These are phyloP conservation scores for Monoraphidium neglectum DNA, from an alignment of 139 green algal genomes.

Conservation along the genomic window DNA sequence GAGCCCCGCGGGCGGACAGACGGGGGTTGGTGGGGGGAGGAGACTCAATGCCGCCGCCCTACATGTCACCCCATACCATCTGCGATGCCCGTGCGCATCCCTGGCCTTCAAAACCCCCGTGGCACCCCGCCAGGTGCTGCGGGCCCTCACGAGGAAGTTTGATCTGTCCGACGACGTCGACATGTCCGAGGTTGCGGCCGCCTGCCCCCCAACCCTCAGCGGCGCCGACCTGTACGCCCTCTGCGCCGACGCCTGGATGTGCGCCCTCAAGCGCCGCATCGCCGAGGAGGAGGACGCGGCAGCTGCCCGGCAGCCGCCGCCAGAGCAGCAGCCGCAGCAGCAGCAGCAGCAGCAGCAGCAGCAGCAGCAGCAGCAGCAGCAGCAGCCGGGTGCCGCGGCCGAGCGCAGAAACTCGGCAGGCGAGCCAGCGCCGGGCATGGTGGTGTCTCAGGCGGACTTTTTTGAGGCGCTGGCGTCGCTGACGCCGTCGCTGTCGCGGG, in stretches of 20 bases:
- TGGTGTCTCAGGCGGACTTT: constrained; percentile 74
- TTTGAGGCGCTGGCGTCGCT: constrained; percentile 56
- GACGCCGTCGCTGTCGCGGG: constrained; percentile 74
- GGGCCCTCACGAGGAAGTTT: constrained; percentile 92
- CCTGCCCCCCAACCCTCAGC: constrained; percentile 66
- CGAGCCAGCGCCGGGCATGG: constrained; percentile 26
- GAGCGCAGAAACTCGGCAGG: too few species aligned
- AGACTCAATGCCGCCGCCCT: too few species aligned
- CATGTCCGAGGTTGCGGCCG: constrained; percentile 56
- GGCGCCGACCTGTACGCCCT: constrained; percentile 96
- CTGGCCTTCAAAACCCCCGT: background rate
- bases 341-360: constrained; percentile 2
- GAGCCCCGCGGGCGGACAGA: too few species aligned
- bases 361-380: background rate
- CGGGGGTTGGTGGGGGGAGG: too few species aligned
- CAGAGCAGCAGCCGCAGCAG: background rate
- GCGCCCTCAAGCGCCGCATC: constrained; percentile 59
- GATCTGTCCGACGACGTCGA: constrained; percentile 64
- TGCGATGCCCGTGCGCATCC: too few species aligned
- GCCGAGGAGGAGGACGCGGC: background rate
- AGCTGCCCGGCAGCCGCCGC: background rate
- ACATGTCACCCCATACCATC: too few species aligned
- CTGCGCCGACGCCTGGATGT: constrained; percentile 92
- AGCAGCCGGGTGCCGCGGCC: background rate
- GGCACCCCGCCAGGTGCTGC: constrained; percentile 51